phyloP scores from a whole-genome alignment of 805 yeast species.

The Candida vartiovaarae region DNA sequence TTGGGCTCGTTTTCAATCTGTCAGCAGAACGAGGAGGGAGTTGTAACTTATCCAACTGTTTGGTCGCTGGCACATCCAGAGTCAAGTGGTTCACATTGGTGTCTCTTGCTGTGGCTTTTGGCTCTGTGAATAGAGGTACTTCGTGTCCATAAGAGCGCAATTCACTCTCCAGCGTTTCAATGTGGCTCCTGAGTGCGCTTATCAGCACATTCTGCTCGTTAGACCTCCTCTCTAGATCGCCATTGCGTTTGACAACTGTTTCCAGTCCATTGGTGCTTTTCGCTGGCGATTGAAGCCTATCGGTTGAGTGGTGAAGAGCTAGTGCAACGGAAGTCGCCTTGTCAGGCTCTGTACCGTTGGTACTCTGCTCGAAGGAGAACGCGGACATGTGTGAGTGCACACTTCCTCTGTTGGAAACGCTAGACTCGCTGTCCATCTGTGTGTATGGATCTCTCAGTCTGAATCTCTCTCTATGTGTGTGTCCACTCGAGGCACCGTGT shows the following conservation, averaged over 20 bases:
- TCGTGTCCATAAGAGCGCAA: slow-evolving; percentile 8
- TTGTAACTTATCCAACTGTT: slow-evolving; percentile 9
- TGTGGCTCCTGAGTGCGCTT: slow-evolving; percentile 11
- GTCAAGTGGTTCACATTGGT: slow-evolving; percentile 3
- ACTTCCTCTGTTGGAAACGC: slow-evolving; percentile 9
- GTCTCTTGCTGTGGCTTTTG: slow-evolving; percentile 3
- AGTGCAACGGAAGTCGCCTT: background rate
- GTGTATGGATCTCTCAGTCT: no score
- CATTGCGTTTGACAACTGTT: slow-evolving; percentile 8
- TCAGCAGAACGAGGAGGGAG: slow-evolving; percentile 36
- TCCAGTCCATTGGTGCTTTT: slow-evolving; percentile 6
- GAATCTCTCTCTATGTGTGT: no score
- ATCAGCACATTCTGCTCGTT: slow-evolving; percentile 13
- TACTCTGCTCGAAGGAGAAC: slow-evolving; percentile 15
- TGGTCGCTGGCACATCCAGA: slow-evolving; percentile 1
- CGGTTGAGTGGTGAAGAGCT: slow-evolving; percentile 1
- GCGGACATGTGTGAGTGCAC: slow-evolving; percentile 12
- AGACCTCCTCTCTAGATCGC: slow-evolving; percentile 13
- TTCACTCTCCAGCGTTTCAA: slow-evolving; percentile 8
- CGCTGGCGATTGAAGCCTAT: slow-evolving; percentile 9
- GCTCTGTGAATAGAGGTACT: slow-evolving; percentile 9
- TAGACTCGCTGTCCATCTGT: background rate
- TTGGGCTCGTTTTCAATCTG: slow-evolving; percentile 18
- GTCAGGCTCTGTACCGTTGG: slow-evolving; percentile 1
- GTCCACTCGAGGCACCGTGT: no score